phyloP scores from a whole-genome alignment of 192 early-diverging fungal species.

The Linnemannia exigua region DNA sequence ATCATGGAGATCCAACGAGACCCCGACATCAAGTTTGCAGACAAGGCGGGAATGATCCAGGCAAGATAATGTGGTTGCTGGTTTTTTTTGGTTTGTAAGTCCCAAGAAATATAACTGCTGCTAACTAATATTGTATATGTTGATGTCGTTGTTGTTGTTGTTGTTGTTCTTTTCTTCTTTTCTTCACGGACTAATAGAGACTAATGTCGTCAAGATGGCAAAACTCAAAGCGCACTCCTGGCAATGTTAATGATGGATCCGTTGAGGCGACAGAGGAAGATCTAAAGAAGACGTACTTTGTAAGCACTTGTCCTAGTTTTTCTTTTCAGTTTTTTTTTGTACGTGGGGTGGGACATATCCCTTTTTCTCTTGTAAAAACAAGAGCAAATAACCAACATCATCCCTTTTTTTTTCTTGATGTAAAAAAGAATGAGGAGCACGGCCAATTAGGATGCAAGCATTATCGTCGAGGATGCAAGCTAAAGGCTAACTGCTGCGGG shows the following conservation, averaged over 20 bases:
- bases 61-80: slow-evolving; percentile 29
- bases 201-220: slow-evolving; percentile 52
- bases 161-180: neutral
- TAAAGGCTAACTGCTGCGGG: slow-evolving; percentile 86
- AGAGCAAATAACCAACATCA: neutral
- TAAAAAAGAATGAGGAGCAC: slow-evolving; percentile 64
- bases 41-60: slow-evolving; percentile 83
- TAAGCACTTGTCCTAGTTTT: too few species aligned
- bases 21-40: slow-evolving; percentile 59
- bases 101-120: too few species aligned
- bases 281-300: slow-evolving; percentile 62
- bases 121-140: too few species aligned
- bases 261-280: slow-evolving; percentile 63
- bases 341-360: too few species aligned
- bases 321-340: neutral
- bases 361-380: neutral
- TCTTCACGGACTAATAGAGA: slow-evolving; percentile 30
- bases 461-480: slow-evolving; percentile 81
- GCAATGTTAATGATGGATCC: slow-evolving; percentile 16
- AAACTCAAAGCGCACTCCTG: slow-evolving; percentile 8
- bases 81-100: neutral
- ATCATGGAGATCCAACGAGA: slow-evolving; percentile 79
- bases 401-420: too few species aligned
- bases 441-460: slow-evolving; percentile 83
- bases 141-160: too few species aligned